Evolutionary conservation across 2,329 filamentous ascomycete species (phyloP), one percentile per base, ranked within the genome.

Genomic region (Xylariales sp.): DNA sequence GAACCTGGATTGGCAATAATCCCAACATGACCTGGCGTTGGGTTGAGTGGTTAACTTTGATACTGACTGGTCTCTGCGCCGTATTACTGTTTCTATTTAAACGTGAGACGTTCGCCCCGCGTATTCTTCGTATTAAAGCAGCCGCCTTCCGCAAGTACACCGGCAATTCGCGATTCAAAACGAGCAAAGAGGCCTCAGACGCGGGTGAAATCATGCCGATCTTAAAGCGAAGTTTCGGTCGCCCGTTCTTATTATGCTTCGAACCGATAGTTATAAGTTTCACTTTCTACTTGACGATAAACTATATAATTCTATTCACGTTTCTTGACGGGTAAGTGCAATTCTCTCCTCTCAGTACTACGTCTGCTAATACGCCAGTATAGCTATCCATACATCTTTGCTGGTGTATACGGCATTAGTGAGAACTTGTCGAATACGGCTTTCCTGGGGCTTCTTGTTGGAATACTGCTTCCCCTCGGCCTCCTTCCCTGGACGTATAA

Each of bases 271-370:
- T 81, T 50, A 62, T 80, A 7, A 74, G 84, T 14, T 75, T 85
- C 30, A 79, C 80, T 0, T 69, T 86, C 1, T 87, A 86, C 65
- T 78, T 86, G 53, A 79, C 81, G 0, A 76, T 86, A 9, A 75
- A 84, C 5, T 87, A 87, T 71, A 81, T 84, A 46, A 78, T 85
- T 1, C 75, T 86, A 1, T 87, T 86, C 71, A 82, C 83, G 2
- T 82, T 85, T 67, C 78, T 86, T 41, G 80, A 82, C 10, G 63
- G 63, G 63, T 65, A 43, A 34, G 56, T 45, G 4, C 9, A 18
- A 9, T 30, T 14, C 9, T n/a, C 16, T 43, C 6, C 7, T 5
- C 34, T 43, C 30, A 5, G 18, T 12, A 9, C 16, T 23, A 9
- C 36, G 6, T 1, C 3, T 16, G 12, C 56, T 60, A 5, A 60